Conservation (phyloP, 768 basidiomycete genomes). For the Podaxis mareebaensis region DNA sequence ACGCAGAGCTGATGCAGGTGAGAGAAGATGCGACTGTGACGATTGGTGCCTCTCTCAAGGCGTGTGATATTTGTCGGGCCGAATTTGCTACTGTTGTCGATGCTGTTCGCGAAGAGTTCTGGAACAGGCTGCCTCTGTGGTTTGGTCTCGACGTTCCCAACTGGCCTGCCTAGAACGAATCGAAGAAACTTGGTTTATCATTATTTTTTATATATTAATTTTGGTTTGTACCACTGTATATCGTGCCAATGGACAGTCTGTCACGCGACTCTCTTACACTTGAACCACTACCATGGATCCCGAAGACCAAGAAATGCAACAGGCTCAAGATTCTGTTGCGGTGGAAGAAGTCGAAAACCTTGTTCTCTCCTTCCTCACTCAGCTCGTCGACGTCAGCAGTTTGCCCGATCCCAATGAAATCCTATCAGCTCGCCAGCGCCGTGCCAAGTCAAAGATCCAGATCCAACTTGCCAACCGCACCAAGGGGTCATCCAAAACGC, state of each 20-base stretch:
- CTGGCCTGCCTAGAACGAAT: slow-evolving; percentile 24
- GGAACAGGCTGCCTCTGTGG: slow-evolving; percentile 65
- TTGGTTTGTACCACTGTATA: slow-evolving; percentile 11
- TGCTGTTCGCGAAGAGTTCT: slow-evolving; percentile 60
- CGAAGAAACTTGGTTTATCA: slow-evolving; percentile 1
- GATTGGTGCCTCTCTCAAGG: slow-evolving; percentile 45
- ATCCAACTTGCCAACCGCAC: slow-evolving; percentile 36
- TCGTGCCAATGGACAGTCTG: not conserved
- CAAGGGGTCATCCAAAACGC: slow-evolving; percentile 22
- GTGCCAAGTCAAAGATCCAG: slow-evolving; percentile 28
- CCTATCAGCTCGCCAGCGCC: slow-evolving; percentile 7
- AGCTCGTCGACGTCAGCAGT: slow-evolving; percentile 27
- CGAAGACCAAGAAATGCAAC: not conserved
- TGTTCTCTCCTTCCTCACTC: slow-evolving; percentile 36
- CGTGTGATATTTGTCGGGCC: slow-evolving; percentile 64
- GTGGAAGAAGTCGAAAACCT: slow-evolving; percentile 32
- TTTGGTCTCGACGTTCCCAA: slow-evolving; percentile 51
- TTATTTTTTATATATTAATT: slow-evolving; percentile 1
- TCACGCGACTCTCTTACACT: not conserved
- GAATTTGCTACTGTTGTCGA: slow-evolving; percentile 66
- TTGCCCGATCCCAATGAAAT: slow-evolving; percentile 14
- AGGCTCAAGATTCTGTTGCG: not conserved
- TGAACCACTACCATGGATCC: slow-evolving; percentile 2
- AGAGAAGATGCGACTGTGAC: slow-evolving; percentile 48
- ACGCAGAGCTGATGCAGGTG: slow-evolving; percentile 66